A percentile compares a stretch with the other conserved stretches of the same genome.
phyloP scores from a whole-genome alignment of 371 early-diverging fungal genomes.

The Thermomucor indicae-seudaticae region DNA sequence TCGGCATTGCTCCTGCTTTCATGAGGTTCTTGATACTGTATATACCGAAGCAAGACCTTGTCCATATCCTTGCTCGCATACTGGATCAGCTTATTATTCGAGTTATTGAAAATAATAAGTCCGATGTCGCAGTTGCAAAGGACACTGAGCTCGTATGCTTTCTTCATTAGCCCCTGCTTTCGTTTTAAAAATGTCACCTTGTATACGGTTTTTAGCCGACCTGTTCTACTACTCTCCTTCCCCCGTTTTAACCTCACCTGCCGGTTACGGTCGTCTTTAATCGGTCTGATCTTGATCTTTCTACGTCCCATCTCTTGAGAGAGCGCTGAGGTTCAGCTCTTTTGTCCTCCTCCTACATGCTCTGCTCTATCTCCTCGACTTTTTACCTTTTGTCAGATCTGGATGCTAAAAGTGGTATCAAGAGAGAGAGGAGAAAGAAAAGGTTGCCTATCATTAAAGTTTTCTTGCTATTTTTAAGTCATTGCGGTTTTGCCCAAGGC shows the following conservation, averaged over 20 bases:
- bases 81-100: conserved; percentile 89
- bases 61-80: conserved; percentile 92
- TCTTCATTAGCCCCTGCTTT: conserved; percentile 98
- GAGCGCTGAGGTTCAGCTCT: not conserved
- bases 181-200: conserved; percentile 97
- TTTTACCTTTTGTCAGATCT: not conserved
- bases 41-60: conserved; percentile 85
- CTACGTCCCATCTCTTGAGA: conserved; percentile 80
- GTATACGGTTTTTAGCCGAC: not conserved
- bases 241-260: conserved; percentile 53
- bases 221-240: not conserved
- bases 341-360: not conserved
- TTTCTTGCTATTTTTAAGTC: no score
- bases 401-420: conserved; percentile 3
- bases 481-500: no score
- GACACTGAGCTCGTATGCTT: conserved; percentile 97
- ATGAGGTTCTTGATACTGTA: conserved; percentile 67
- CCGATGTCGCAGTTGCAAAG: conserved; percentile 98
- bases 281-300: conserved; percentile 95
- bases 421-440: conserved; percentile 4
- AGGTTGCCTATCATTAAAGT: not conserved
- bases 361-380: not conserved
- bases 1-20: conserved; percentile 63
- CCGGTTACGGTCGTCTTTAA: conserved; percentile 91
- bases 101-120: conserved; percentile 83